Evolutionary conservation across 108 stramenopile genomes (phyloP), one percentile per base, ranked within the genome.

Genomic region (Cyclotella sp.): DNA sequence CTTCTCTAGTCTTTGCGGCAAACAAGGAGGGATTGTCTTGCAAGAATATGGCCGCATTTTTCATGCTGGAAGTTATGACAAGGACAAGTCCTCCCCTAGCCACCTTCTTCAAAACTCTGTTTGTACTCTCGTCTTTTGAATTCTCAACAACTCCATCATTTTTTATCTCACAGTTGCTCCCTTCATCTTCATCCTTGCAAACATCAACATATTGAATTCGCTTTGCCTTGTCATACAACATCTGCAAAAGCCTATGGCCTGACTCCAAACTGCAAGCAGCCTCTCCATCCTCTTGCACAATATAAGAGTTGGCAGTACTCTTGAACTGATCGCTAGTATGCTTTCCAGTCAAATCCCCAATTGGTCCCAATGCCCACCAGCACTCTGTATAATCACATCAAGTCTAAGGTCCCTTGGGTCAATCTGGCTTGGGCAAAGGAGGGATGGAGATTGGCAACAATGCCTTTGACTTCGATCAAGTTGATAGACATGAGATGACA

Each of bases 291-390:
- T 67, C 71, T 44, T 68, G 70, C 15, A 68, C 72, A 53, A 78
- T 82, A 28, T 82, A 82, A 26, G 77, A 78, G 27, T 63, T 77
- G 28, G 81, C 81, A 58, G 81, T 73, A 19, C 61, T 66, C 44
- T 82, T 76, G 24, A 82, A 82, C 22, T 77, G 76, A 34, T 82
- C 76, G 40, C 77, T 78, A 21, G 79, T 61, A 69, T 81, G 63
- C 21, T 72, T 70, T 3, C 76, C 72, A 13, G 21, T 53, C 27
- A 54, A 26, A 49, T 79, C 78, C 26, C 49, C 84, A 79, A 72
- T 84, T 79, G 13, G 79, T 70, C 18, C 84, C 84, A 40, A 81
- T 76, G 14, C 74, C 84, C 13, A 84, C 84, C 15, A 79, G 79
- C 14, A 84, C 84, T 34, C 63, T 67, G 34, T 84, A 75, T 3